phyloP scores from a whole-genome alignment of 257 asterid genomes.

The Verbena officinalis region DNA sequence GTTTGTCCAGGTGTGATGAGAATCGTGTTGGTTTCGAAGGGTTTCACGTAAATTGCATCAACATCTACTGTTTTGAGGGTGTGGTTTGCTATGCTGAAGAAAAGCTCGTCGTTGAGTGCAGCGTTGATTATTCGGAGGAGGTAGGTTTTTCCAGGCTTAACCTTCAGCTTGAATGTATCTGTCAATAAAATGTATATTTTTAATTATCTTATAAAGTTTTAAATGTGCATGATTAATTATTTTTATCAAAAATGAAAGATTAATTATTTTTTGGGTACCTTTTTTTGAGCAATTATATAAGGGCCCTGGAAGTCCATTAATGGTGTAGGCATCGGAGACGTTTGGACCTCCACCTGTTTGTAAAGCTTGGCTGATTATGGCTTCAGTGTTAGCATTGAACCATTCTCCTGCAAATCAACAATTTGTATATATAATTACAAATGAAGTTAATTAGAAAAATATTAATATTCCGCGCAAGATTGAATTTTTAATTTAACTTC shows the following conservation, averaged over 20 bases:
- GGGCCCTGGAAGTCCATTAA: slow-evolving; percentile 1
- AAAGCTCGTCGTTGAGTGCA: slow-evolving; percentile 1
- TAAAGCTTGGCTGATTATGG: slow-evolving; percentile 10
- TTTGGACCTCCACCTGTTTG: slow-evolving; percentile 35
- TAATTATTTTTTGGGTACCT: slow-evolving; percentile 13
- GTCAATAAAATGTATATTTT: slow-evolving; percentile 6
- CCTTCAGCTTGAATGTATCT: slow-evolving; percentile 39
- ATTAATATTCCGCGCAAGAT: too few species aligned
- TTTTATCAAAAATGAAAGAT: not conserved
- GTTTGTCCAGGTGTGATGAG: slow-evolving; percentile 57
- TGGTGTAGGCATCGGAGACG: slow-evolving; percentile 23
- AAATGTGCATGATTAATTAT: too few species aligned
- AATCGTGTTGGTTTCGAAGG: slow-evolving; percentile 43
- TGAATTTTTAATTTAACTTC: too few species aligned
- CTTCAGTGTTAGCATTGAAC: slow-evolving; percentile 1
- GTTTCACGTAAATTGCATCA: slow-evolving; percentile 52
- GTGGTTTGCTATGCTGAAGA: slow-evolving; percentile 47
- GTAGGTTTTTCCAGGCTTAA: not conserved
- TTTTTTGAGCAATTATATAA: slow-evolving; percentile 27
- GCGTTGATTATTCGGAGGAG: not conserved
- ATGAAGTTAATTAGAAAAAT: too few species aligned
- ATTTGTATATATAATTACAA: too few species aligned
- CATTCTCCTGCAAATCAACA: not conserved
- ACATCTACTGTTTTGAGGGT: slow-evolving; percentile 49
- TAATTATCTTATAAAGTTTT: too few species aligned